These are phyloP conservation scores for Debaryomyces udenii DNA, from an alignment of 1,139 yeast species.

Conservation along the genomic window DNA sequence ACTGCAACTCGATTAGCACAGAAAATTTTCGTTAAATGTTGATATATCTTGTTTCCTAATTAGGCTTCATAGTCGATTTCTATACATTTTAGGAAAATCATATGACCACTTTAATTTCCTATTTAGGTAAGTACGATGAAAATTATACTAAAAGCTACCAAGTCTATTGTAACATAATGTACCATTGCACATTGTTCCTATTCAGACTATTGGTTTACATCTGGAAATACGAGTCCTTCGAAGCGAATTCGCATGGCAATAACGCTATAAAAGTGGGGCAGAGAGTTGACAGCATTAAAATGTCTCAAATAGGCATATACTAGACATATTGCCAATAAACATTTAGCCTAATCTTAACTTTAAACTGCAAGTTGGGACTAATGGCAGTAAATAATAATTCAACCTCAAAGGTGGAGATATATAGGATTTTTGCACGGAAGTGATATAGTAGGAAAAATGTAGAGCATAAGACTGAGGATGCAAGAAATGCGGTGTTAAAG, in stretches of 20 bases:
- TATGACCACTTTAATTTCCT: conserved; percentile 19
- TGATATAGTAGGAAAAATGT: not conserved
- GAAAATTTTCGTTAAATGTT: conserved; percentile 1
- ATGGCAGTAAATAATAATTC: not conserved
- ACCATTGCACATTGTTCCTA: not conserved
- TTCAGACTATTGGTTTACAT: not conserved
- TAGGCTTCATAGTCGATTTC: conserved; percentile 16
- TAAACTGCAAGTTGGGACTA: not conserved
- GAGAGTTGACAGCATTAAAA: not conserved
- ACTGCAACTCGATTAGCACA: conserved; percentile 1
- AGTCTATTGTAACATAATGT: not conserved
- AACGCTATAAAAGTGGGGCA: conserved; percentile 4
- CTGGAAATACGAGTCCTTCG: not conserved
- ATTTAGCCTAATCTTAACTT: conserved; percentile 3
- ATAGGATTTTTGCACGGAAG: not conserved
- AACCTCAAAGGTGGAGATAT: not conserved
- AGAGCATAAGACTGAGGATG: no score
- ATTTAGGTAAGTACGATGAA: conserved; percentile 18
- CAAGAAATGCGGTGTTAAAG: no score
- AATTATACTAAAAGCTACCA: no score
- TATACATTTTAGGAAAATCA: conserved; percentile 7
- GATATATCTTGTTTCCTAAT: conserved; percentile 22
- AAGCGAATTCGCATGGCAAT: not conserved
- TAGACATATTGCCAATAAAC: not conserved
- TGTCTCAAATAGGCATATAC: conserved; percentile 5